Evolutionary conservation across 176 grass and related monocot genomes (phyloP).

Genomic region (Puccinellia tenuiflora): DNA sequence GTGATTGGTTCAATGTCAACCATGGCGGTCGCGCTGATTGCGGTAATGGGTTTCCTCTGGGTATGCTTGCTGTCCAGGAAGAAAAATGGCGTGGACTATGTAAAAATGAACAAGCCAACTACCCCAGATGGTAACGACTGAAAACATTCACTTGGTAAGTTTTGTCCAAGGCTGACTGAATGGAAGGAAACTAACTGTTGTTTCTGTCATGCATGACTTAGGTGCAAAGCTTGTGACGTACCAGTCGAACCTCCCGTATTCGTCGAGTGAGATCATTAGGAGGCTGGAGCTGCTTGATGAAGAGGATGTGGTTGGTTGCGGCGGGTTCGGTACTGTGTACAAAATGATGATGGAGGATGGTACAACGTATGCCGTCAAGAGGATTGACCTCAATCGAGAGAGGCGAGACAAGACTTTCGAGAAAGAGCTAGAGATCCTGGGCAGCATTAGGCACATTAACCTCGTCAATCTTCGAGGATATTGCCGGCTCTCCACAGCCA

Average conservation of each 20-base stretch:
- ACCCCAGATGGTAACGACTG: slow-evolving; percentile 47
- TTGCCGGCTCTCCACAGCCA: slow-evolving; percentile 53
- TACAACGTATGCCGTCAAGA: slow-evolving; percentile 74
- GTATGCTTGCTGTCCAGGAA: slow-evolving; percentile 88
- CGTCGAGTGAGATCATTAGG: slow-evolving; percentile 84
- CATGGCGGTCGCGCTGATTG: slow-evolving; percentile 73
- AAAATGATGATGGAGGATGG: slow-evolving; percentile 94
- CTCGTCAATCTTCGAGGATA: slow-evolving; percentile 90
- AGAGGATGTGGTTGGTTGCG: slow-evolving; percentile 76
- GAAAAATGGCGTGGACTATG: slow-evolving; percentile 58
- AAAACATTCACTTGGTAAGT: not conserved
- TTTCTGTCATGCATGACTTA: not conserved
- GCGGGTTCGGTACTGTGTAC: slow-evolving; percentile 87
- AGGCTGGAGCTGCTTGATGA: slow-evolving; percentile 84
- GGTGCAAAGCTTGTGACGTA: slow-evolving; percentile 92
- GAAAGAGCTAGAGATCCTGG: slow-evolving; percentile 89
- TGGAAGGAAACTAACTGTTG: not conserved
- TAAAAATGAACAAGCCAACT: slow-evolving; percentile 69
- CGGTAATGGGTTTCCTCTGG: slow-evolving; percentile 75
- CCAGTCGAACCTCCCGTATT: slow-evolving; percentile 89
- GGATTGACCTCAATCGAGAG: slow-evolving; percentile 59
- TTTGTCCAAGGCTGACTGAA: not conserved
- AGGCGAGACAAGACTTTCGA: slow-evolving; percentile 58
- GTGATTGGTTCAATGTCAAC: slow-evolving; percentile 95
- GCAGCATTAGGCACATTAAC: slow-evolving; percentile 93